phyloP scores from a whole-genome alignment of 2,329 filamentous ascomycete genomes.

The Monosporascus sp. region DNA sequence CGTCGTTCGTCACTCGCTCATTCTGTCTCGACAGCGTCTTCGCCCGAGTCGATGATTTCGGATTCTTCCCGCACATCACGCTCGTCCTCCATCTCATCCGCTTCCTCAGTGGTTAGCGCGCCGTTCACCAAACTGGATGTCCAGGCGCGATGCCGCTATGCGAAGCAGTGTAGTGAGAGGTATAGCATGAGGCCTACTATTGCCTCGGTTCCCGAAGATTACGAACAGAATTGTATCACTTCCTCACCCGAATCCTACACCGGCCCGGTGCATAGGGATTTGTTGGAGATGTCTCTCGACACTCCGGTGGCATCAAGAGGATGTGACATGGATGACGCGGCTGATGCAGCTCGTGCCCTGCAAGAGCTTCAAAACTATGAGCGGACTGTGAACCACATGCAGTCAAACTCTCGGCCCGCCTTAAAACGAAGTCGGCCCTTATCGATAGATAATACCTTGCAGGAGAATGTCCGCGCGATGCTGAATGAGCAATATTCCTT shows the following conservation, averaged over 20 bases:
- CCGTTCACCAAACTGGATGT: slow-evolving; percentile 53
- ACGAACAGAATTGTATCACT: slow-evolving; percentile 44
- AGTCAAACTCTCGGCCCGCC: slow-evolving; percentile 34
- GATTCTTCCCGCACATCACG: slow-evolving; percentile 57
- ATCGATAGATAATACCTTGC: slow-evolving; percentile 55
- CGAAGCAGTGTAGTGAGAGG: slow-evolving; percentile 55
- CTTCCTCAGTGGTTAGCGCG: slow-evolving; percentile 57
- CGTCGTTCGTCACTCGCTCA: slow-evolving; percentile 60
- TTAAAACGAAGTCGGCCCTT: slow-evolving; percentile 56
- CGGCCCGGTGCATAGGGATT: slow-evolving; percentile 46
- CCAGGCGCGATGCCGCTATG: slow-evolving; percentile 58
- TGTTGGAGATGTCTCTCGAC: slow-evolving; percentile 44
- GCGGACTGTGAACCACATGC: slow-evolving; percentile 23
- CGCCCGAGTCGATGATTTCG: slow-evolving; percentile 63
- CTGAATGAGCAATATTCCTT: slow-evolving; percentile 33
- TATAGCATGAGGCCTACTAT: slow-evolving; percentile 46
- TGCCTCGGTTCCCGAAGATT: slow-evolving; percentile 53
- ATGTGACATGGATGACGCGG: slow-evolving; percentile 44
- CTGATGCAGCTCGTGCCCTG: slow-evolving; percentile 52
- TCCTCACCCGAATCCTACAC: slow-evolving; percentile 55
- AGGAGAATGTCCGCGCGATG: slow-evolving; percentile 63
- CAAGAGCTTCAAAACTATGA: slow-evolving; percentile 56
- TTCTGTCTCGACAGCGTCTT: slow-evolving; percentile 58
- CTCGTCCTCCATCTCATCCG: slow-evolving; percentile 60
- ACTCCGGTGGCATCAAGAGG: slow-evolving; percentile 41